A percentile compares a stretch with the other conserved stretches of the same genome.
These are phyloP conservation scores for Fusarium citri DNA, from an alignment of 2,329 filamentous ascomycete genomes.

Conservation along the genomic window DNA sequence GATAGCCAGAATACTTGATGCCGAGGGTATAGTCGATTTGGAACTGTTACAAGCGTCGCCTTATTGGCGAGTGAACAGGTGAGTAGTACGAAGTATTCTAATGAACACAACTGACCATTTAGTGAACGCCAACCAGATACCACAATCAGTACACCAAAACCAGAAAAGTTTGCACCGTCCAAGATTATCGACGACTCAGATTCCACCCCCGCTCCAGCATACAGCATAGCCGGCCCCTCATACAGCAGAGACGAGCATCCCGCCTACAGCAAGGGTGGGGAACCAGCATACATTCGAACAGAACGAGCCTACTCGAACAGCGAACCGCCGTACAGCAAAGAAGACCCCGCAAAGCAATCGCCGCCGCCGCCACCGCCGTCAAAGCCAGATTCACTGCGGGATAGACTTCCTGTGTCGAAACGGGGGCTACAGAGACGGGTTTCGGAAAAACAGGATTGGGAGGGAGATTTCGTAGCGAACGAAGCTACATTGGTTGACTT, in stretches of 20 bases:
- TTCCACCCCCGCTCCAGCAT: conserved; percentile 12
- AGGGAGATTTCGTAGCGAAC: conserved; percentile 31
- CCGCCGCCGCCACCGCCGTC: background rate
- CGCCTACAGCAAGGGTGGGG: conserved; percentile 8
- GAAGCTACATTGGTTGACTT: conserved; percentile 40
- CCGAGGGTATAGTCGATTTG: conserved; percentile 33
- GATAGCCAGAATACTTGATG: conserved; percentile 29
- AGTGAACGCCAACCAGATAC: conserved; percentile 36
- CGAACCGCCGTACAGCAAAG: conserved; percentile 6
- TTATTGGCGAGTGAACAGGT: conserved; percentile 37
- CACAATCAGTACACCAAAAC: conserved; percentile 15
- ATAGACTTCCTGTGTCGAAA: conserved; percentile 26
- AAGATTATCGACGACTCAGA: conserved; percentile 34
- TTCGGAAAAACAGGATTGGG: conserved; percentile 29
- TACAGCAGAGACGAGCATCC: conserved; percentile 10
- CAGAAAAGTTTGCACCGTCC: conserved; percentile 15
- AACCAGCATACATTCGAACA: conserved; percentile 8
- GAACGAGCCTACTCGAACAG: conserved; percentile 6
- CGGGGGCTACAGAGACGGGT: conserved; percentile 24
- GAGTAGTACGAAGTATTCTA: background rate
- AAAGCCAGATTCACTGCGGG: conserved; percentile 13
- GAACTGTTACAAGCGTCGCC: conserved; percentile 30
- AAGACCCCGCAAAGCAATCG: background rate
- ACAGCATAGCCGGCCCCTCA: conserved; percentile 17
- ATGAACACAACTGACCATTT: conserved; percentile 3